phyloP scores from a whole-genome alignment of 2,329 filamentous ascomycete genomes.

The Trichoderma brevicompactum region DNA sequence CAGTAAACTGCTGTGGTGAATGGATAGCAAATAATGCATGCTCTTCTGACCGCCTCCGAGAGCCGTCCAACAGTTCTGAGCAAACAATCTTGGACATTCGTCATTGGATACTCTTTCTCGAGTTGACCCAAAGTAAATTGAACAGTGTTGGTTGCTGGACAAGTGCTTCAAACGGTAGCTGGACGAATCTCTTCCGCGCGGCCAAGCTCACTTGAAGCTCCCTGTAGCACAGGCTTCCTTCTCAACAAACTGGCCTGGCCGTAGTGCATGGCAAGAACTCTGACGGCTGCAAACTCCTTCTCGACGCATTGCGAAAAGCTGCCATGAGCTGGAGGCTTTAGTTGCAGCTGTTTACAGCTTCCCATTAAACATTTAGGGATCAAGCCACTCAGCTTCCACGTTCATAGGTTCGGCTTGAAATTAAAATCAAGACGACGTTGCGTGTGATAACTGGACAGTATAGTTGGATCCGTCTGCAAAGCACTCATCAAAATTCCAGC shows the following conservation, averaged over 20 bases:
- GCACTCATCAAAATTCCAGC: slow-evolving; percentile 63
- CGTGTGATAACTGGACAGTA: neutral
- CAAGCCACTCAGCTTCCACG: no score
- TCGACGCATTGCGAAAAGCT: no score
- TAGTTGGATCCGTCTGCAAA: neutral
- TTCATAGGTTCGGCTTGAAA: no score
- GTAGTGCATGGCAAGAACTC: neutral
- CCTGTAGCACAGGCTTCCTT: neutral
- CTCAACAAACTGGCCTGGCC: neutral
- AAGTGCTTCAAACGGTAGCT: neutral
- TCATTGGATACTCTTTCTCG: neutral
- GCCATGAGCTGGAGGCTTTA: no score
- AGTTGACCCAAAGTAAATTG: neutral
- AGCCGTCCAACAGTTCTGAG: neutral
- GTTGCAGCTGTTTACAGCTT: neutral
- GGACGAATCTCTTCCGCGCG: neutral
- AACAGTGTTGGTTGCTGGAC: neutral
- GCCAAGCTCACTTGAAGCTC: neutral
- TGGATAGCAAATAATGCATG: neutral
- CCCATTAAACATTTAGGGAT: no score
- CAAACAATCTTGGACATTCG: neutral
- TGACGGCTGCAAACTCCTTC: no score
- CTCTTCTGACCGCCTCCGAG: neutral
- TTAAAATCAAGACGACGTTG: no score
- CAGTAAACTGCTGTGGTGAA: neutral